Base-by-base conservation (phyloP, 352 stramenopile genomes). In the Phytophthora idaei region DNA sequence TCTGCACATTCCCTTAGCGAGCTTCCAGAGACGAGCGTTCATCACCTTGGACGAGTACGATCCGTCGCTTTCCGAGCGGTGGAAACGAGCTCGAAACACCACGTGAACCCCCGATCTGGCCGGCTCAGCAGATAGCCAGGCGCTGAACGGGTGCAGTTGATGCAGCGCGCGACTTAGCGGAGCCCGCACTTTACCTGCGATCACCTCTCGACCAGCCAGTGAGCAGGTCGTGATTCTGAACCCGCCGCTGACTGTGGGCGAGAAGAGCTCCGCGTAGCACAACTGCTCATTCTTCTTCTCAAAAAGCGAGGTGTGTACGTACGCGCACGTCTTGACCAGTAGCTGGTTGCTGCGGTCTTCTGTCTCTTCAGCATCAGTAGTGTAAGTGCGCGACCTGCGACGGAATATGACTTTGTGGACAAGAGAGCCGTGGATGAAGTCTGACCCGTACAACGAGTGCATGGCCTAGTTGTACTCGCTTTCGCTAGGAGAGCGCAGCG, bases 381-480 rank as follows among this genome's bases (percentile, higher is more conserved):
- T 58, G 41, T 45, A 29, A 10, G 12, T 44, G 17, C 49, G 58
- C 8, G 44, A 54, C 39, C 41, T 52, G 14, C 59, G 55, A 34
- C 56, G 34, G 58, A 67, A 62, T 4, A 27, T 61, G 27, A 59
- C 60, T 29, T 69, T 60, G 53, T 81, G 71, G 7, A 79, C 77
- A 45, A 85, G 55, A 10, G 74, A 79, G 10, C 77, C 77, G 41
- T 79, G 79, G 47, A 85, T 79, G 36, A 83, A 85, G 28, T 82
- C 57, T 2, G 69, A 65, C 46, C 71, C 63, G 61, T 79, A 83
- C 7, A 85, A 60, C 3, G 57, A 61, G 14, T 60, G 67, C 77
- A 85, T 83, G 49, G 74, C 25, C n/a, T 39, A 64, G 57, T 83
- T 81, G 53, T 69, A 81, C 36, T 77, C 61, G 34, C 46, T 75